These are phyloP conservation scores for Rhododendron mucronatum DNA, from an alignment of 148 eudicot species.

Conservation along the genomic window DNA sequence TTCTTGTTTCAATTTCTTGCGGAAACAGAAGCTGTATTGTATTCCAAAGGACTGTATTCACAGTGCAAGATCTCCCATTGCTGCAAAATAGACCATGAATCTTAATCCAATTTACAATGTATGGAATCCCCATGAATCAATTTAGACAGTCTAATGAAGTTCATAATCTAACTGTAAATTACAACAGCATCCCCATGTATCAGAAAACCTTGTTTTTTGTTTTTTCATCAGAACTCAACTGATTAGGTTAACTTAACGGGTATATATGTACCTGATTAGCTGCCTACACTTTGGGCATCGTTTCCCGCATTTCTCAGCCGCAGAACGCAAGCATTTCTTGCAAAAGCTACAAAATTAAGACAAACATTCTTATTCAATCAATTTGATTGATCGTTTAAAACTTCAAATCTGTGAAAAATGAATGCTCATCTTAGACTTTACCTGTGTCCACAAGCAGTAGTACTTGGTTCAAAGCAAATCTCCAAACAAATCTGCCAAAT, in stretches of 20 bases:
- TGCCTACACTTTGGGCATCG: slow-evolving; percentile 92
- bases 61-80: slow-evolving; percentile 86
- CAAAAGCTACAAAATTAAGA: slow-evolving; percentile 57
- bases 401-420: not conserved
- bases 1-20: slow-evolving; percentile 73
- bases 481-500: slow-evolving; percentile 83
- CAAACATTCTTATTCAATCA: not conserved
- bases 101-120: not conserved
- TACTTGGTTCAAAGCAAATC: slow-evolving; percentile 91
- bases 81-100: slow-evolving; percentile 25
- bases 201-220: not conserved
- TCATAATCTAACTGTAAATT: not conserved
- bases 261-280: slow-evolving; percentile 53
- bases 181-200: not conserved
- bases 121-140: not conserved
- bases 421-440: slow-evolving; percentile 18
- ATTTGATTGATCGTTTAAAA: not conserved
- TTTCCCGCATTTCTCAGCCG: slow-evolving; percentile 88
- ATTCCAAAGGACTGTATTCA: slow-evolving; percentile 99
- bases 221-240: no score
- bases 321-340: slow-evolving; percentile 78
- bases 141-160: not conserved
- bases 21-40: slow-evolving; percentile 95
- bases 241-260: not conserved
- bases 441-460: slow-evolving; percentile 99